Percentiles rank a stretch among this genome's conserved stretches.
phyloP scores from a whole-genome alignment of 352 stramenopile genomes.

The Globisporangium orthogonon region DNA sequence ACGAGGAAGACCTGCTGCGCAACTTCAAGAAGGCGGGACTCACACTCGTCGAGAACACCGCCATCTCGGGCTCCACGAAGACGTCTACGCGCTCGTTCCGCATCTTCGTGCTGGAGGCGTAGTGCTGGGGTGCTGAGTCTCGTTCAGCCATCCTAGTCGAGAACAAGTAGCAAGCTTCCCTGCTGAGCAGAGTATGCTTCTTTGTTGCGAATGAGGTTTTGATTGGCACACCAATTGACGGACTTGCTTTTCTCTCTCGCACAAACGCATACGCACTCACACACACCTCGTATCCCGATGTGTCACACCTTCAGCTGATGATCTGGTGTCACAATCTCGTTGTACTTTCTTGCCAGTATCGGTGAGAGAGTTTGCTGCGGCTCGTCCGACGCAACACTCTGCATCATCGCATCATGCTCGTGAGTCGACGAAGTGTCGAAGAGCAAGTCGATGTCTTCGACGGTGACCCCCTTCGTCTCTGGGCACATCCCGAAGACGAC shows the following conservation, averaged over 20 bases:
- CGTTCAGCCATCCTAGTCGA: no score
- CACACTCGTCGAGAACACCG: slow-evolving; percentile 40
- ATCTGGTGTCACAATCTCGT: slow-evolving; percentile 11
- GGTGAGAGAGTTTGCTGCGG: background rate
- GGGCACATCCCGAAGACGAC: slow-evolving; percentile 38
- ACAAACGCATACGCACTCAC: background rate
- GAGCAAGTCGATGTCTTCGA: slow-evolving; percentile 34
- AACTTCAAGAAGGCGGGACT: slow-evolving; percentile 64
- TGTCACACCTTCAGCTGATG: background rate
- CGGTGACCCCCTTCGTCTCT: slow-evolving; percentile 29
- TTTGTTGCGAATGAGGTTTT: no score
- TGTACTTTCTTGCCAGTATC: slow-evolving; percentile 5
- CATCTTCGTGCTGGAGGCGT: slow-evolving; percentile 52
- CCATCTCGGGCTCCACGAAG: slow-evolving; percentile 52
- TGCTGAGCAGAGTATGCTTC: background rate
- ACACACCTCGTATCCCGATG: background rate
- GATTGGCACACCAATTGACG: background rate
- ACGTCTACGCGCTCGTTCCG: slow-evolving; percentile 60
- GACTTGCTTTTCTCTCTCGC: background rate
- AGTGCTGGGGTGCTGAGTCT: no score
- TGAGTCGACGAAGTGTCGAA: slow-evolving; percentile 13
- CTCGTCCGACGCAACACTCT: background rate
- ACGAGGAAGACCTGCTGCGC: slow-evolving; percentile 64
- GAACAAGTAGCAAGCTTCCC: no score
- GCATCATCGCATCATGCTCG: background rate